A percentile compares a stretch with the other conserved stretches of the same genome.
Conservation (phyloP, 345 rosid genomes). For the Eucalyptus rudis region DNA sequence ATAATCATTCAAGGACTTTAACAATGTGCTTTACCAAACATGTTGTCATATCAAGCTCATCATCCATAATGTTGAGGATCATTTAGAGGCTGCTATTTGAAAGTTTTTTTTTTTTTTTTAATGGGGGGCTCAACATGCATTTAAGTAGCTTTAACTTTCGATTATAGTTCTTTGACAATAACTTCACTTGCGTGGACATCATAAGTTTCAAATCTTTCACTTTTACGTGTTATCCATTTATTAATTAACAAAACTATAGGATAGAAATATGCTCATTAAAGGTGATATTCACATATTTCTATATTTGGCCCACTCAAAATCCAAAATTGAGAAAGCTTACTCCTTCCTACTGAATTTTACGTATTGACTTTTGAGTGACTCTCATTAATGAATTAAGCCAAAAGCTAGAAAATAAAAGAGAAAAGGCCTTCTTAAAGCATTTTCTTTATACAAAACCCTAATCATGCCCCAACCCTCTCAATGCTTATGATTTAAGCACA, state of each 20-base stretch:
- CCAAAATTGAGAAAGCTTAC: background rate
- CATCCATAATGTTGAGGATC: background rate
- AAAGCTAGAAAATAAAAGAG: background rate
- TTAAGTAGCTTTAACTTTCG: background rate
- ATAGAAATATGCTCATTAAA: background rate
- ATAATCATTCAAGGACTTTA: accelerated
- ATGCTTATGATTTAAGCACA: background rate
- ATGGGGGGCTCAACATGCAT: background rate
- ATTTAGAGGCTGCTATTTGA: background rate
- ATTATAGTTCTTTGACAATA: background rate
- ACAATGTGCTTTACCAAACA: background rate
- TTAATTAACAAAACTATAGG: background rate
- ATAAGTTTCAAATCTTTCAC: background rate
- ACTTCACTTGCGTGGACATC: background rate
- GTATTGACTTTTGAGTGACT: background rate
- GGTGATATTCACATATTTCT: background rate
- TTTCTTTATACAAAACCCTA: background rate
- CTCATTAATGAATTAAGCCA: background rate
- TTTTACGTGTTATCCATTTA: background rate
- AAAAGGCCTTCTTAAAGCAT: background rate
- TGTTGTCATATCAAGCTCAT: background rate
- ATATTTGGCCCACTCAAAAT: background rate
- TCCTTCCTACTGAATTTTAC: background rate
- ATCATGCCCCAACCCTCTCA: background rate
- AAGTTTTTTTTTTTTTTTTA: background rate